A percentile compares a stretch with the other conserved stretches of the same genome.
Evolutionary conservation across 2,329 filamentous ascomycete genomes (phyloP).

Genomic region (Microcyclospora pomicola): DNA sequence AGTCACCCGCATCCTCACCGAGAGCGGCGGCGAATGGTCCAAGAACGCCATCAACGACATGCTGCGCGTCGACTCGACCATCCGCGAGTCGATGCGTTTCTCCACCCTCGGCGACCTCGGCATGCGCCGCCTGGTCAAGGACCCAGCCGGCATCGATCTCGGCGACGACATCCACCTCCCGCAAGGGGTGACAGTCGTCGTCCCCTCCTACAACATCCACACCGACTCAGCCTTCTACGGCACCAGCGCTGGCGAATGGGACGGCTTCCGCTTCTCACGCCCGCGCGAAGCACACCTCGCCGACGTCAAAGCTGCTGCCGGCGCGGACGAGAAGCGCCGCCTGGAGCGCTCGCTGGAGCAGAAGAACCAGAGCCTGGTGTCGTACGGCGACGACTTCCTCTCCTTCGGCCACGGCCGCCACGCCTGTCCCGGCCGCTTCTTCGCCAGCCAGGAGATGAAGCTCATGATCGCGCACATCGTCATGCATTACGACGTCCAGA

Average conservation of each 20-base stretch:
- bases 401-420: constrained; percentile 8
- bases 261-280: constrained; percentile 11
- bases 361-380: neutral
- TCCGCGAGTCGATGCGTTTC: constrained; percentile 10
- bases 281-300: constrained; percentile 12
- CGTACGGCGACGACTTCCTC: constrained; percentile 3
- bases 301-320: constrained; percentile 10
- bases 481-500: constrained; percentile 6
- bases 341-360: neutral
- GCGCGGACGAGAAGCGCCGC: no score
- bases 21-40: neutral
- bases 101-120: constrained; percentile 9
- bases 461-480: constrained; percentile 7
- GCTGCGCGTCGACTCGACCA: constrained; percentile 9
- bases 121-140: constrained; percentile 8
- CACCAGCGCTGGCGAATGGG: constrained; percentile 9
- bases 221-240: constrained; percentile 8
- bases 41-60: constrained; percentile 4
- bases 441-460: constrained; percentile 6
- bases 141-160: constrained; percentile 8
- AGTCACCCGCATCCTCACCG: constrained; percentile 2
- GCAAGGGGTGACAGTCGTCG: constrained; percentile 3
- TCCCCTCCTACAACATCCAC: constrained; percentile 2
- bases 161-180: constrained; percentile 9
- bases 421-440: constrained; percentile 10